Base-by-base conservation (phyloP, 305 asterid genomes). In the Fraxinus albicans region DNA sequence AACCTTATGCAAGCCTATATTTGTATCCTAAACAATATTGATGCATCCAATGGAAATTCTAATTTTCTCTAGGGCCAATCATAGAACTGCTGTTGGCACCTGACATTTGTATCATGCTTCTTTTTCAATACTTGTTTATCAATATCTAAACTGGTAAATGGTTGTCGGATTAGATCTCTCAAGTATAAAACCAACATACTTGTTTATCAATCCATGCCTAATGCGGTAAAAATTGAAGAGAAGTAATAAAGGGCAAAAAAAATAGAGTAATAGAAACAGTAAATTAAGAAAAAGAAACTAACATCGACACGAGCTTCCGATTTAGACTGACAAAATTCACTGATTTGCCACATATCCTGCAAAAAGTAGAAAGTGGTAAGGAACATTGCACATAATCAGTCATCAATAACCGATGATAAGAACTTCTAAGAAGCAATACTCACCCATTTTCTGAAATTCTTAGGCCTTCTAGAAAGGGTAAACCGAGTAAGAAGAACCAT, bases 251-350 rank as follows among this genome's bases (percentile, higher is more conserved):
- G 6, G 33, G 33, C 1, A 1, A 8, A n/a, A 55, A 60, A 60
- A 60, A 60, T 8, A 60, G 72, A 60, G 72, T 23, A 23, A 21
- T 60, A 79, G 40, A 36, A 15, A 35, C 65, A 83, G 60, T 34
- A 69, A 82, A 85, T 34, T 17, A 60, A 76, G 72, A 85, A 76
- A 55, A 27, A 70, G 83, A 83, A 90, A 90, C 99, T 91, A 77
- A 96, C 98, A 92, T 96, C 98, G 85, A 96, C 97, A 79, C 98
- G 98, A 70, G 99, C 98, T 92, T 96, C 97, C 80, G 99, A 92
- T 87, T 93, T 96, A 73, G 99, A 96, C 83, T 95, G 98, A 81
- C 98, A 92, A 85, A 96, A 96, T 86, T 92, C 98, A 83, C 93
- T 92, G 80, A 96, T 95, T 95, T 96, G 98, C 98, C 99, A 96